Base-by-base conservation (phyloP, 139 green algal species). In the Coelastrella sp. region DNA sequence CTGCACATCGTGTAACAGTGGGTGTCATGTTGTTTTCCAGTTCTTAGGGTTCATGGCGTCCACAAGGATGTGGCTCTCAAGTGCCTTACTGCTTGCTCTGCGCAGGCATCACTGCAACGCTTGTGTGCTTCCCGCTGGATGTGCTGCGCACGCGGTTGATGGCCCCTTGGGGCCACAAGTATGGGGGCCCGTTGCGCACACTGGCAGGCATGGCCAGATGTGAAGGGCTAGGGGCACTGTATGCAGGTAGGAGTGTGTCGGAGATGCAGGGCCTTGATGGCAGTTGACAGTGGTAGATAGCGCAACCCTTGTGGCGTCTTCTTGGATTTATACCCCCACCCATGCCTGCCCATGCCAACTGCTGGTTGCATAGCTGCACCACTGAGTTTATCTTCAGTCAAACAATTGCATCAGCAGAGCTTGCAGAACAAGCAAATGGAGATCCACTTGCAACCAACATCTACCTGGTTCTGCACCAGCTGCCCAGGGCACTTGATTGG, bases 71-170 rank as follows among this genome's bases (percentile, higher is more conserved):
- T 49, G 35, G 35, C 35, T 49, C 35, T 49, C 35, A 49, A 49
- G 35, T 49, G 35, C 35, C 35, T 49, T 49, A 73, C 65, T 22
- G 65, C 15, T 73, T 73, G 65, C 65, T 73, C 65, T 49, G 3
- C 25, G 49, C 78, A 94, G 96, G 96, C 68, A 90, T 97, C 20
- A 96, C 93, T 1, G 96, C 96, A 49, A 96, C 93, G 7, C 57
- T 96, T 63, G 72, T 93, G 15, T 98, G 96, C 92, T 97, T 97
- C 87, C 96, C 96, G 6, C 86, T 98, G 88, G 96, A 98, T 88
- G 94, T 96, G 68, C 80, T 98, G 80, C 93, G 96, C 66, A 97
- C 95, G 22, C 94, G 95, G 7, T 87, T 98, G 76, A 93, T 97
- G 91, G 87, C 92, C 7, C 87, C 93, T 0, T 87, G 78, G 24